phyloP scores from a whole-genome alignment of 192 early-diverging fungal species.

The Entomortierella beljakovae region DNA sequence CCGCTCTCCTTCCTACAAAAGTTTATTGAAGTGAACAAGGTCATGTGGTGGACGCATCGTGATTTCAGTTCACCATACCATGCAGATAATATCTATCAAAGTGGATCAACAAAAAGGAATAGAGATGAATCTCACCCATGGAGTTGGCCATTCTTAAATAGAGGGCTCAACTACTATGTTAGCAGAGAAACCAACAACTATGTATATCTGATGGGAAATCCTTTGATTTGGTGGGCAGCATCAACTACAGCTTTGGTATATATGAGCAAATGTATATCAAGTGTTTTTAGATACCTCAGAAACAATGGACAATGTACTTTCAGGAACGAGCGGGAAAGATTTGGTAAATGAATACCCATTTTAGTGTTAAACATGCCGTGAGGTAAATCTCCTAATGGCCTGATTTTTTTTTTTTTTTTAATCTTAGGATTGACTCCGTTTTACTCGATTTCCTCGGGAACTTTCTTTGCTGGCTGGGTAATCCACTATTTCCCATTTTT shows the following conservation, averaged over 20 bases:
- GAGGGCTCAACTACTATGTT: conserved; percentile 90
- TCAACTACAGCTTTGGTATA: conserved; percentile 70
- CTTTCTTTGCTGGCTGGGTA: conserved; percentile 81
- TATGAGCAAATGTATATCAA: conserved; percentile 56
- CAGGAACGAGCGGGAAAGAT: conserved; percentile 38
- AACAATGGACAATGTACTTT: conserved; percentile 59
- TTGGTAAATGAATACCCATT: too few relatives aligned
- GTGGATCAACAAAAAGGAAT: conserved; percentile 77
- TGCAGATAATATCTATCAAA: conserved; percentile 46
- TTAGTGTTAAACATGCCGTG: too few relatives aligned
- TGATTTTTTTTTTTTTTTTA: neutral
- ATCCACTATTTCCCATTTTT: conserved; percentile 95
- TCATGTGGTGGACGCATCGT: conserved; percentile 92
- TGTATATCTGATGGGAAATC: conserved; percentile 95
- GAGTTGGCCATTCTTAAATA: conserved; percentile 87
- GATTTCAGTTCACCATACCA: conserved; percentile 79
- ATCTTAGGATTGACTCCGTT: conserved; percentile 52
- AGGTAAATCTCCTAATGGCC: too few relatives aligned
- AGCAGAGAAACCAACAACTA: conserved; percentile 68
- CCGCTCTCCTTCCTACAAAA: conserved; percentile 83
- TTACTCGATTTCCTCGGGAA: conserved; percentile 69
- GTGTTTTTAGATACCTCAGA: conserved; percentile 57
- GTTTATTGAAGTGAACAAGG: conserved; percentile 87
- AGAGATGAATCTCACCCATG: conserved; percentile 88
- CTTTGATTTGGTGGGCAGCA: conserved; percentile 85